Base-by-base conservation (phyloP, 1,139 yeast genomes). In the Candida tropicalis region DNA sequence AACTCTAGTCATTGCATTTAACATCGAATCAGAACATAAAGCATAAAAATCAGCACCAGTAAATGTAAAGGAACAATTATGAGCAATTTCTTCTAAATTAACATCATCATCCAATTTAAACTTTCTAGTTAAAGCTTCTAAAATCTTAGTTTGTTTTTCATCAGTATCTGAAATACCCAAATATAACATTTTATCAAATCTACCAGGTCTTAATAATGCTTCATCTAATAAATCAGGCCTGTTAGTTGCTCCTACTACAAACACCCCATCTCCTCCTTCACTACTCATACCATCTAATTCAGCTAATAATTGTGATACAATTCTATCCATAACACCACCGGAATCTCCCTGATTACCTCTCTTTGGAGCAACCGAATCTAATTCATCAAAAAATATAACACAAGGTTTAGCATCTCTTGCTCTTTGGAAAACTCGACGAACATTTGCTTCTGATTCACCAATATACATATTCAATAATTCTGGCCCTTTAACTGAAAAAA, bases 11-110 rank as follows among this genome's bases (percentile, higher is more conserved):
- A 93, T 91, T 7, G 98, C 97, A 63, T 88, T 89, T 55, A 90
- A 73, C 95, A 91, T 88, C 0, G 97, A 87, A 62, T 93, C 98
- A 0, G 96, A 85, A 60, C 97, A 89, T 51, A 91, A 70, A 0
- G 99, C 99, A 63, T 93, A 93, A 64, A 93, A 91, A 63, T 93
- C 99, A 4, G 99, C 99, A 53, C 99, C 99, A 0, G 99, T 91
- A 58, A 82, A 91, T 11, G 90, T 90, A 59, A 84, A 90, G 0
- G 96, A 87, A 64, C 98, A 90, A 22, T 68, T 66, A 17, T 76
- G 73, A 0, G 96, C 93, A 33, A 93, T 68, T n/a, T 61, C 56
- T 4, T 59, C 55, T 45, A 91, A 68, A 47, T 85, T 75, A 8
- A 91, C 89, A 32, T 77, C 75, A 2, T 76, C 73, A 43, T 73